phyloP scores from a whole-genome alignment of 805 yeast species.

The Hanseniaspora guilliermondii region DNA sequence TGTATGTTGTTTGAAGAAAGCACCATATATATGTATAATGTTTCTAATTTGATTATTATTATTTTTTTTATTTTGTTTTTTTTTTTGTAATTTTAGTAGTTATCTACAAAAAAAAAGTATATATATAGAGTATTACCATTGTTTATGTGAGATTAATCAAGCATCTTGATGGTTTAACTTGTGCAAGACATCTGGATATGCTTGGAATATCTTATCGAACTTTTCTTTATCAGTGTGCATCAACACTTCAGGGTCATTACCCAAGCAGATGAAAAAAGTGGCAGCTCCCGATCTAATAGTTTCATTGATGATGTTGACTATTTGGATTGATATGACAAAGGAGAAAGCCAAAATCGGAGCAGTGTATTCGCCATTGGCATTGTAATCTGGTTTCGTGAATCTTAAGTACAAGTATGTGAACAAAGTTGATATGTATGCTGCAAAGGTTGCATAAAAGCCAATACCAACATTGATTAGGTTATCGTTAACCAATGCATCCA shows the following conservation, averaged over 20 bases:
- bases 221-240: conserved; percentile 57
- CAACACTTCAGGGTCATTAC: conserved; percentile 75
- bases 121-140: neutral
- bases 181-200: conserved; percentile 57
- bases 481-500: conserved; percentile 76
- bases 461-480: conserved; percentile 68
- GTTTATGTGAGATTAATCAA: conserved; percentile 12
- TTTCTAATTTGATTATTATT: too few relatives aligned
- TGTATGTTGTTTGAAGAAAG: too few relatives aligned
- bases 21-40: too few relatives aligned
- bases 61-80: neutral
- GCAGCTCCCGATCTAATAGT: conserved; percentile 72
- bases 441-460: conserved; percentile 61
- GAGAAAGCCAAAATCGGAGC: conserved; percentile 67
- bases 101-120: neutral
- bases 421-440: conserved; percentile 53
- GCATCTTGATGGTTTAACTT: conserved; percentile 32
- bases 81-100: neutral
- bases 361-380: conserved; percentile 43
- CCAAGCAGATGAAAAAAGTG: conserved; percentile 72
- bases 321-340: conserved; percentile 61
- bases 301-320: conserved; percentile 57
- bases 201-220: conserved; percentile 49
- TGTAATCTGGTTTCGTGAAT: conserved; percentile 57
- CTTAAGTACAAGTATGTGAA: conserved; percentile 54